A percentile compares a stretch with the other conserved stretches of the same genome.
These are phyloP conservation scores for Cardamine resedifolia DNA, from an alignment of 345 rosid species.

Conservation along the genomic window DNA sequence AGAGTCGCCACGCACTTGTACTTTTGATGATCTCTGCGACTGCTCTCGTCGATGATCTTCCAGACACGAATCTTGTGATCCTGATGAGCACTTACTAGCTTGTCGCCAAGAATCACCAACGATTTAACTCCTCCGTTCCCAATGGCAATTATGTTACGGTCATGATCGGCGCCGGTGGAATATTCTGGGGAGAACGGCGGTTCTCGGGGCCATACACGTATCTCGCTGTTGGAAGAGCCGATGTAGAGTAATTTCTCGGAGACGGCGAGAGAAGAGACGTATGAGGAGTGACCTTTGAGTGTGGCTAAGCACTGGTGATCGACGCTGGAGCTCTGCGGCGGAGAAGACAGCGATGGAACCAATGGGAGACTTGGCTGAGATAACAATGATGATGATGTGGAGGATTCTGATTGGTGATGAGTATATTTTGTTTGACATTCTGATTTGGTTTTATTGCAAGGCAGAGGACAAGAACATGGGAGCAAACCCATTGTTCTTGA, in stretches of 20 bases:
- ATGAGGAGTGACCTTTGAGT: slow-evolving; percentile 50
- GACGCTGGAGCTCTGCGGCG: slow-evolving; percentile 25
- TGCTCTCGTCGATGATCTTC: slow-evolving; percentile 50
- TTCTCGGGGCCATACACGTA: slow-evolving; percentile 51
- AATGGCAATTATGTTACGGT: slow-evolving; percentile 19
- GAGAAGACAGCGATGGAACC: slow-evolving; percentile 53
- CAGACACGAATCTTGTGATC: slow-evolving; percentile 76
- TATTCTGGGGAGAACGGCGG: slow-evolving; percentile 1
- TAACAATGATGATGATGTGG: slow-evolving; percentile 45
- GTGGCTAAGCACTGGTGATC: slow-evolving; percentile 50
- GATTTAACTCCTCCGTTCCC: slow-evolving; percentile 60
- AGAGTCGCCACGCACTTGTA: slow-evolving; percentile 55
- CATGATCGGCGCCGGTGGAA: neutral
- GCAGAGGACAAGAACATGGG: slow-evolving; percentile 33
- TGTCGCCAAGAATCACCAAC: slow-evolving; percentile 46
- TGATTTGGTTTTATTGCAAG: slow-evolving; percentile 27
- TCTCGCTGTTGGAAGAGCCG: slow-evolving; percentile 58
- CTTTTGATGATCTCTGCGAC: slow-evolving; percentile 20
- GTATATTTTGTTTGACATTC: slow-evolving; percentile 25
- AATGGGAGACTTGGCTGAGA: slow-evolving; percentile 53
- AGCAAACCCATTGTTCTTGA: slow-evolving; percentile 33
- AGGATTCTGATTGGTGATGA: slow-evolving; percentile 39
- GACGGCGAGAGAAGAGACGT: slow-evolving; percentile 52
- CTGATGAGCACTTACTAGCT: slow-evolving; percentile 69
- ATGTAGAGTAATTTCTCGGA: slow-evolving; percentile 45